phyloP scores from a whole-genome alignment of 176 grass and related monocot genomes.

The Raddia distichophylla region DNA sequence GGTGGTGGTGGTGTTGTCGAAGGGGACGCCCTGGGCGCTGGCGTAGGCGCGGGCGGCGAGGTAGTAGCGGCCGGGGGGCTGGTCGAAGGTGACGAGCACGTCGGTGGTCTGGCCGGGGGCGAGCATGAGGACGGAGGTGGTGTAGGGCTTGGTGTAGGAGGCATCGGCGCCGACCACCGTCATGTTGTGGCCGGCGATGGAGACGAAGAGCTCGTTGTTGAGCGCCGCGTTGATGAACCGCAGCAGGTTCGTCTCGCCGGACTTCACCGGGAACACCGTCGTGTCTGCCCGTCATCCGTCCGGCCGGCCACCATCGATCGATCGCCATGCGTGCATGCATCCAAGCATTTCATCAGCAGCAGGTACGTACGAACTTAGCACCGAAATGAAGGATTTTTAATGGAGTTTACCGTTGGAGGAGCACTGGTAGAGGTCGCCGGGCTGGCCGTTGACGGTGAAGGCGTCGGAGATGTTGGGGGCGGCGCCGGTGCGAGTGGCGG shows the following conservation, averaged over 20 bases:
- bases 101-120: slow-evolving; percentile 93
- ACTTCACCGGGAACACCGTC: slow-evolving; percentile 57
- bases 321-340: not conserved
- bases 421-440: slow-evolving; percentile 90
- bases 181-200: slow-evolving; percentile 82
- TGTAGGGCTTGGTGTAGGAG: slow-evolving; percentile 86
- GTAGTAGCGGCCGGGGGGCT: slow-evolving; percentile 63
- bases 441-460: slow-evolving; percentile 90
- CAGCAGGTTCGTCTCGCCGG: slow-evolving; percentile 88
- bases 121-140: slow-evolving; percentile 62
- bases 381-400: no score
- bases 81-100: slow-evolving; percentile 78
- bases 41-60: slow-evolving; percentile 75
- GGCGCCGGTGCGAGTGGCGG: slow-evolving; percentile 71
- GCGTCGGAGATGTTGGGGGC: slow-evolving; percentile 83
- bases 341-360: not conserved
- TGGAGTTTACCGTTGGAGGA: slow-evolving; percentile 54
- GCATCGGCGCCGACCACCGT: slow-evolving; percentile 83
- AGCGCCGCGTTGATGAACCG: slow-evolving; percentile 88
- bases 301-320: no score
- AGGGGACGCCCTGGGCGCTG: slow-evolving; percentile 82
- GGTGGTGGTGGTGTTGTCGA: slow-evolving; percentile 91
- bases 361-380: not conserved
- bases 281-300: slow-evolving; percentile 44
- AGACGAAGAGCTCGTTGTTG: slow-evolving; percentile 84